A percentile compares a stretch with the other conserved stretches of the same genome.
Conservation (phyloP, 148 eudicot genomes). For the Amaranthus hypochondriacus region DNA sequence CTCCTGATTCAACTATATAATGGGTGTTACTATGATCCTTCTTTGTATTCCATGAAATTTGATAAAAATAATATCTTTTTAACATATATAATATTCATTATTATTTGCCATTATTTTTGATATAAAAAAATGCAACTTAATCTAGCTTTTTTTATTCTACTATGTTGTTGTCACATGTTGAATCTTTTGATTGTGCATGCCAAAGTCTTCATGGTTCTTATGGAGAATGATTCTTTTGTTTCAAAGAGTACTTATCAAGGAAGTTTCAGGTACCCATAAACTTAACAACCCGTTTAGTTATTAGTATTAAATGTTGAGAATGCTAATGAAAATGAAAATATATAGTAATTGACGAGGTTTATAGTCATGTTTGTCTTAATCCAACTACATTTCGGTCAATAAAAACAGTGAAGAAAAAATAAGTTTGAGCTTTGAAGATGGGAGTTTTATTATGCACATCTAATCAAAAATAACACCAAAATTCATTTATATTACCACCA, state of each 20-base stretch:
- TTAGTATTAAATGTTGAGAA: too few relatives aligned
- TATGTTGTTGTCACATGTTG: slow-evolving; percentile 27
- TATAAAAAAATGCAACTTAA: slow-evolving; percentile 21
- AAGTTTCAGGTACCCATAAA: slow-evolving; percentile 26
- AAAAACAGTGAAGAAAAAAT: too few relatives aligned
- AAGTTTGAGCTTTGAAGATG: too few relatives aligned
- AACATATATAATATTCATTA: not conserved
- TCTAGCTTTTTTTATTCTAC: slow-evolving; percentile 16
- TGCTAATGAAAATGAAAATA: too few relatives aligned
- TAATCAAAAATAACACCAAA: too few relatives aligned
- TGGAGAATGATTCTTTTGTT: slow-evolving; percentile 52
- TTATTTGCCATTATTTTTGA: not conserved
- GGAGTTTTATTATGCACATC: too few relatives aligned
- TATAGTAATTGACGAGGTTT: too few relatives aligned
- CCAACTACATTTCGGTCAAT: too few relatives aligned
- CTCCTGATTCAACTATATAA: slow-evolving; percentile 20
- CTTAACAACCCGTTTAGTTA: not conserved
- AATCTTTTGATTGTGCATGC: slow-evolving; percentile 29
- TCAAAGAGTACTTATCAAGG: slow-evolving; percentile 20
- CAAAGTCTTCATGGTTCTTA: slow-evolving; percentile 55
- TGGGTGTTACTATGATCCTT: not conserved
- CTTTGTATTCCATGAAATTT: not conserved
- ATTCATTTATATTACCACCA: too few relatives aligned
- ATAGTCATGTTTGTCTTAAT: too few relatives aligned
- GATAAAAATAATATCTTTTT: not conserved